Conservation (phyloP, 176 grass and related monocot genomes). For the Stipa capillata region DNA sequence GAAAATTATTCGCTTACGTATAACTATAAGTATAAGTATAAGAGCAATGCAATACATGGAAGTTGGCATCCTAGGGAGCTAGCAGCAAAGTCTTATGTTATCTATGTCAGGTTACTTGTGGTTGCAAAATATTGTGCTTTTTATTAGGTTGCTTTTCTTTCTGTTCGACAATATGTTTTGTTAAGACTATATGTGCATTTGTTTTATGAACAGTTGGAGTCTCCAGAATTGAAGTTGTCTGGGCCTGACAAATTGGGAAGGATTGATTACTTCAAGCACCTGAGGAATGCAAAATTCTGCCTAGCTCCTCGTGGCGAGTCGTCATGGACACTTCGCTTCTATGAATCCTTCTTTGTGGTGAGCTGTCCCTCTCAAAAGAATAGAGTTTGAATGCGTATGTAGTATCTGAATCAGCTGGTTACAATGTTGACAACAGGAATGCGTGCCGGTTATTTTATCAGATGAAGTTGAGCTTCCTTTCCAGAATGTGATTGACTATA, state of each 20-base stretch:
- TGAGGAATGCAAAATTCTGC: constrained; percentile 95
- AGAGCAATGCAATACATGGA: neutral
- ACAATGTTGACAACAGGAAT: constrained; percentile 67
- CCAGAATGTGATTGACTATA: constrained; percentile 82
- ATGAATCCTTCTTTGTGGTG: constrained; percentile 90
- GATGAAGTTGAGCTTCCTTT: constrained; percentile 92
- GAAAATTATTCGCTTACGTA: neutral
- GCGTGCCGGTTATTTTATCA: constrained; percentile 89
- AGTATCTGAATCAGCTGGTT: neutral
- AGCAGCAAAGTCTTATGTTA: neutral
- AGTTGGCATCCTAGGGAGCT: neutral
- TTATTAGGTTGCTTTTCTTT: neutral
- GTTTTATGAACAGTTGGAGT: constrained; percentile 65
- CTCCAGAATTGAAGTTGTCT: constrained; percentile 76
- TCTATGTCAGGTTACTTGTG: neutral
- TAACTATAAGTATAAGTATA: too few species aligned
- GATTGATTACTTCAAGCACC: constrained; percentile 82
- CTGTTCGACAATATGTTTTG: neutral
- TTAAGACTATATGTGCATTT: constrained; percentile 2
- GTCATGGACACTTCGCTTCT: constrained; percentile 95
- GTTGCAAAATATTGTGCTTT: neutral
- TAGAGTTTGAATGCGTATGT: neutral
- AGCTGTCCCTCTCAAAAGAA: constrained; percentile 20
- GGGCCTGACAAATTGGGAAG: constrained; percentile 84
- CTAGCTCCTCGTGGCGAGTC: constrained; percentile 95